Evolutionary conservation across 305 asterid genomes (phyloP).

Genomic region (Solanum hybrid): DNA sequence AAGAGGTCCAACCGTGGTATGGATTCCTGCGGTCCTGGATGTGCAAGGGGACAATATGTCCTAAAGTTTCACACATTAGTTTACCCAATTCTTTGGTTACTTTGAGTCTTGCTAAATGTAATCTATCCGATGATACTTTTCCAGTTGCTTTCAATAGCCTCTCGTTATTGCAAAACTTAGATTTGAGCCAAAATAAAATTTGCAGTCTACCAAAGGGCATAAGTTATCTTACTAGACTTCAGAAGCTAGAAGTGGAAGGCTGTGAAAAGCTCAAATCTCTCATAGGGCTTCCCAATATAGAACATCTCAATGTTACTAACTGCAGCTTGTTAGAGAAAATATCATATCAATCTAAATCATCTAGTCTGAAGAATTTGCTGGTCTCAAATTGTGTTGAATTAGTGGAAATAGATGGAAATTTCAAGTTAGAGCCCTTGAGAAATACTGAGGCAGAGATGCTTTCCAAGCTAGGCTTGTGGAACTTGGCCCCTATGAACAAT

Average conservation of each 20-base stretch:
- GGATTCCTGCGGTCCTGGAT: conserved; percentile 2
- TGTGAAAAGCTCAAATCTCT: conserved; percentile 9
- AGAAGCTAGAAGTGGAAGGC: background rate
- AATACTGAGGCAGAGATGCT: background rate
- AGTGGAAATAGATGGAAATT: conserved; percentile 8
- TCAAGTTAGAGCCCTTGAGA: conserved; percentile 3
- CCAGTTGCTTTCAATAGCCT: conserved; percentile 9
- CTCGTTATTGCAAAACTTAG: background rate
- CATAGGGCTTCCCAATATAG: background rate
- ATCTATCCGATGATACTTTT: conserved; percentile 2
- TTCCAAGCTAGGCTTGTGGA: background rate
- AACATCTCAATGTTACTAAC: background rate
- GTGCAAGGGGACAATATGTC: background rate
- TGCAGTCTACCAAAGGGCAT: conserved; percentile 7
- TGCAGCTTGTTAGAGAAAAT: conserved; percentile 5
- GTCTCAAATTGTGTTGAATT: background rate
- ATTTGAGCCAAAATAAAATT: conserved; percentile 6
- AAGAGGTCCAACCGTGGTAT: conserved; percentile 1
- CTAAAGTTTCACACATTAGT: conserved; percentile 2
- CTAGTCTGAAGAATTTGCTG: background rate
- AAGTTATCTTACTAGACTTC: background rate
- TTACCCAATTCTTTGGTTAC: conserved; percentile 8
- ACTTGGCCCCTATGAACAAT: background rate
- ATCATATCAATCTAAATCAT: conserved; percentile 3
- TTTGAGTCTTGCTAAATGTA: conserved; percentile 10